phyloP scores from a whole-genome alignment of 1,284 basidiomycete genomes.

The Lentinula novae-zelandiae region DNA sequence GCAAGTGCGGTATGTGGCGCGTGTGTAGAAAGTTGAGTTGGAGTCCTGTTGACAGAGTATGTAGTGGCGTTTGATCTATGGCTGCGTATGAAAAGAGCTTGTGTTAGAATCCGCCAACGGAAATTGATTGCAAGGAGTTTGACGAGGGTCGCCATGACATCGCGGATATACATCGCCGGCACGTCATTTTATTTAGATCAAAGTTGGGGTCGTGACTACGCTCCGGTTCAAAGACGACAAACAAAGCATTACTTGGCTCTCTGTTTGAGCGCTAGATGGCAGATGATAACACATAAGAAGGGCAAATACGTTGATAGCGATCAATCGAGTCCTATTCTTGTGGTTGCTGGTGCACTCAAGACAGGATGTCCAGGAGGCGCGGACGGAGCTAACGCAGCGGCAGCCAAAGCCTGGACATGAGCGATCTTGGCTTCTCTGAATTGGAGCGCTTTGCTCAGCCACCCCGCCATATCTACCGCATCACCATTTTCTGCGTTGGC shows the following conservation, averaged over 20 bases:
- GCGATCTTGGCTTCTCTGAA: conserved; percentile 16
- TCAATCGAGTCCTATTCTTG: conserved; percentile 5
- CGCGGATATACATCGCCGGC: background rate
- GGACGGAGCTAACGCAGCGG: background rate
- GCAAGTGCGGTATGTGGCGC: background rate
- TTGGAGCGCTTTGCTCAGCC: conserved; percentile 68
- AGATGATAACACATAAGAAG: background rate
- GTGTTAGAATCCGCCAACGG: background rate
- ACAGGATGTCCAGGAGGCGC: background rate
- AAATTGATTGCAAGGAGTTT: background rate
- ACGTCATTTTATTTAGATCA: background rate
- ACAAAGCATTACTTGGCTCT: background rate
- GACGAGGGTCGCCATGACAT: background rate
- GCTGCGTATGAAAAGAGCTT: background rate
- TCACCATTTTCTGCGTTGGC: conserved; percentile 42
- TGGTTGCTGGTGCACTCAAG: background rate
- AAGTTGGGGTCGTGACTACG: background rate
- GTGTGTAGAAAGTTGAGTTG: background rate
- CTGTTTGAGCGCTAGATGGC: background rate
- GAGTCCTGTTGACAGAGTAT: background rate
- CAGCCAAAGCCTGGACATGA: background rate
- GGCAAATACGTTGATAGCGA: background rate
- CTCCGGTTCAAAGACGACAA: background rate
- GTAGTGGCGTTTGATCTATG: background rate
- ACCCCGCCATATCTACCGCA: conserved; percentile 78